These are phyloP conservation scores for Lipomyces mesembrius DNA, from an alignment of 805 yeast genomes.

Conservation along the genomic window DNA sequence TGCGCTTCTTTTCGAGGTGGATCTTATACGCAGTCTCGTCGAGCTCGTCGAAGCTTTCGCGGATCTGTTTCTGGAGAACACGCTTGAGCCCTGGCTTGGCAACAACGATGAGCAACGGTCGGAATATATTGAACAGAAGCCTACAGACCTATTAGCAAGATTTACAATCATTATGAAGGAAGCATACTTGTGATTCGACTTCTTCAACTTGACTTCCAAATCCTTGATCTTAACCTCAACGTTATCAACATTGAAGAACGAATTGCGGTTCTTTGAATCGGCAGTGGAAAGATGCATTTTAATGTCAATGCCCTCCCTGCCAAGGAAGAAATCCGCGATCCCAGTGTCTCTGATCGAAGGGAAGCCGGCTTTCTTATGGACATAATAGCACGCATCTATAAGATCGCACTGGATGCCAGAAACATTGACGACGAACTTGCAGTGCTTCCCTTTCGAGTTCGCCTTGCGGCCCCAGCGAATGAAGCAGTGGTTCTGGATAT, in stretches of 20 bases:
- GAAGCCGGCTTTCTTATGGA: conserved; percentile 31
- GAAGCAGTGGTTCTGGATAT: conserved; percentile 25
- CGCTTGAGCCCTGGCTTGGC: conserved; percentile 30
- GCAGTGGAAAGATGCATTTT: conserved; percentile 24
- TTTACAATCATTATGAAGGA: background rate
- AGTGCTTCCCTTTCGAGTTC: conserved; percentile 9
- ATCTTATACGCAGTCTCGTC: conserved; percentile 30
- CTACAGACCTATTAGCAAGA: background rate
- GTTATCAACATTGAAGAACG: conserved; percentile 33
- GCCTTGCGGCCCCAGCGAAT: conserved; percentile 28
- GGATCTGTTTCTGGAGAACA: conserved; percentile 35
- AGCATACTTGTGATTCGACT: conserved; percentile 30
- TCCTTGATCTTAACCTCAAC: conserved; percentile 31
- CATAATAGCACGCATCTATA: conserved; percentile 31
- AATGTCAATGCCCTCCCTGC: conserved; percentile 25
- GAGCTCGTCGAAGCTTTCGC: conserved; percentile 25
- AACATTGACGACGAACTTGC: conserved; percentile 17
- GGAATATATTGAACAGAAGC: conserved; percentile 30
- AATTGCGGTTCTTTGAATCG: conserved; percentile 6
- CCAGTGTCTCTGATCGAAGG: conserved; percentile 32
- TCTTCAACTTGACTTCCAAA: conserved; percentile 26
- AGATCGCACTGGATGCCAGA: conserved; percentile 33
- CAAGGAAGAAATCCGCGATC: conserved; percentile 33
- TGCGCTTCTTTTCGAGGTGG: conserved; percentile 28
- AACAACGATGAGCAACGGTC: conserved; percentile 29